Conservation (phyloP, 768 basidiomycete genomes). For the Chalciporus piperatus region DNA sequence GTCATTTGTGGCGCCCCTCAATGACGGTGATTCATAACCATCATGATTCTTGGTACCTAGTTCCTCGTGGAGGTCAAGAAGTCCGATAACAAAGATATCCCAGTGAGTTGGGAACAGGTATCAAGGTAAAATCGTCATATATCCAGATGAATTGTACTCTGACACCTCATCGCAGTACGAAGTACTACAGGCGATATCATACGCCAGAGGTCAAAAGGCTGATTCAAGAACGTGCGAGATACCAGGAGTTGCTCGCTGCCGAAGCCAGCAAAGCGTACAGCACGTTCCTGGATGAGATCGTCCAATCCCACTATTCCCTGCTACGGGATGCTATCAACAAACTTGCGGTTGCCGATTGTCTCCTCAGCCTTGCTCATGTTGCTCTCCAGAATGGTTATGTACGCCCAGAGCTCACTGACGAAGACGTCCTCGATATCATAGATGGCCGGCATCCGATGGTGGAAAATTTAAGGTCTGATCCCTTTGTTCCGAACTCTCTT, state of each 20-base stretch:
- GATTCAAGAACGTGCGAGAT: slow-evolving; percentile 70
- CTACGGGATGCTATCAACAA: slow-evolving; percentile 77
- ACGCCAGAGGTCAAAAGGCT: slow-evolving; percentile 63
- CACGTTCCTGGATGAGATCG: slow-evolving; percentile 68
- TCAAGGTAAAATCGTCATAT: slow-evolving; percentile 47
- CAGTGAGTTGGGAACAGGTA: slow-evolving; percentile 59
- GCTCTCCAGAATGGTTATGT: slow-evolving; percentile 75
- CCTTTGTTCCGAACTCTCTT: slow-evolving; percentile 85
- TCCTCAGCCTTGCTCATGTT: slow-evolving; percentile 79
- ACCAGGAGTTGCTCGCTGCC: slow-evolving; percentile 65
- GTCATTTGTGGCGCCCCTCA: neutral
- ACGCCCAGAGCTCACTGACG: slow-evolving; percentile 70
- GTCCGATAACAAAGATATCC: slow-evolving; percentile 44
- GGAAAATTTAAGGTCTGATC: slow-evolving; percentile 70
- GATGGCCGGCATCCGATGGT: slow-evolving; percentile 95
- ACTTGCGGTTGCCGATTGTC: slow-evolving; percentile 82
- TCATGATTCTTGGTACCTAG: slow-evolving; percentile 33
- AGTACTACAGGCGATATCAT: slow-evolving; percentile 66
- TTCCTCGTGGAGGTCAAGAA: slow-evolving; percentile 79
- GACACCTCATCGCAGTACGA: slow-evolving; percentile 53
- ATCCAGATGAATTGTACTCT: neutral
- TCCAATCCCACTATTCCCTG: slow-evolving; percentile 61
- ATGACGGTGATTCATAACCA: neutral
- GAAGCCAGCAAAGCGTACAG: slow-evolving; percentile 66
- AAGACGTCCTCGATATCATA: slow-evolving; percentile 65